These are phyloP conservation scores for Melaleuca quinquenervia DNA, from an alignment of 345 rosid species.

Conservation along the genomic window DNA sequence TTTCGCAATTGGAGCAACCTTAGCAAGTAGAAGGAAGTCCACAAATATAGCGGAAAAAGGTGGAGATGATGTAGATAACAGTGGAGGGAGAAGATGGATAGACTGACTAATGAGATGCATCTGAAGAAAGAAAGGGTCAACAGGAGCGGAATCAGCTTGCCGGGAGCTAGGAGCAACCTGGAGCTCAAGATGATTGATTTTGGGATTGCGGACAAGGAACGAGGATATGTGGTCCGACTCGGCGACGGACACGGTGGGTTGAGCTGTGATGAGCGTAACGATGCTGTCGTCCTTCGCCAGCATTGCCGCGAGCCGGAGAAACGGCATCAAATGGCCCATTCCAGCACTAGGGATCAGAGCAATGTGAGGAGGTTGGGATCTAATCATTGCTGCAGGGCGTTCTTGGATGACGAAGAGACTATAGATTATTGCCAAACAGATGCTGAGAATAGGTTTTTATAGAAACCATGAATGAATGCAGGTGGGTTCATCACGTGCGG, in stretches of 20 bases:
- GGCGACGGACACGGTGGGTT: conserved; percentile 20
- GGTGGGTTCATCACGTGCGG: neutral
- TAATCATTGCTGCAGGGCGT: neutral
- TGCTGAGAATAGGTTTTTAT: neutral
- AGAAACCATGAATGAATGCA: neutral
- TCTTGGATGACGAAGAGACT: neutral
- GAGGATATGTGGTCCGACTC: conserved; percentile 16
- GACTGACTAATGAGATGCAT: conserved; percentile 24
- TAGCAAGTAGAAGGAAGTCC: conserved; percentile 10
- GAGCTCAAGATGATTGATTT: conserved; percentile 12
- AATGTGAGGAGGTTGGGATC: conserved; percentile 1
- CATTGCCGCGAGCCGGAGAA: conserved; percentile 27
- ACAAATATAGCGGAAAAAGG: conserved; percentile 12
- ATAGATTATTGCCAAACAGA: neutral
- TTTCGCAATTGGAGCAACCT: conserved; percentile 3
- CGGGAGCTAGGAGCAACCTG: conserved; percentile 6
- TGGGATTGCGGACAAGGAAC: conserved; percentile 18
- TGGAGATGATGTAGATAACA: conserved; percentile 10
- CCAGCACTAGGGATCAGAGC: conserved; percentile 33
- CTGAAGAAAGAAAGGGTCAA: conserved; percentile 24
- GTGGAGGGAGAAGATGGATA: conserved; percentile 13
- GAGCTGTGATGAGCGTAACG: conserved; percentile 28
- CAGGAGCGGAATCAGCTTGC: neutral
- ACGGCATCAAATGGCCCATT: conserved; percentile 35
- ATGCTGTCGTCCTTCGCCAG: conserved; percentile 8